Evolutionary conservation across 805 yeast species (phyloP).

Genomic region (Candida gorgasii): DNA sequence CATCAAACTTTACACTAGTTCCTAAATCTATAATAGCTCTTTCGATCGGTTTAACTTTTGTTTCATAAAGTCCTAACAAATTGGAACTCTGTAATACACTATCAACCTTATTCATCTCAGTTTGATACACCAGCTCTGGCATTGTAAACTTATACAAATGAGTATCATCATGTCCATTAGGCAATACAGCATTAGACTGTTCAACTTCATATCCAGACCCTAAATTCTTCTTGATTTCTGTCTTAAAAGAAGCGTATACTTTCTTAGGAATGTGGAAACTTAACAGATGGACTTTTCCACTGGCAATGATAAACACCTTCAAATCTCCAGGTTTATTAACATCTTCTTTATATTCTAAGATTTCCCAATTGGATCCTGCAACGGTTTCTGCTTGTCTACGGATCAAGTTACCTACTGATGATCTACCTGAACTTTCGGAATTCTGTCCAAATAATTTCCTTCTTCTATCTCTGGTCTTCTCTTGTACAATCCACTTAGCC

Average conservation of each 20-base stretch:
- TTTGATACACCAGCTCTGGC: constrained; percentile 62
- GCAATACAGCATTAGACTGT: constrained; percentile 61
- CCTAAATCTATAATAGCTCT: constrained; percentile 83
- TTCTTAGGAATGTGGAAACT: constrained; percentile 73
- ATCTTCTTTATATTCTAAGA: constrained; percentile 66
- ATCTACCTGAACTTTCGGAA: constrained; percentile 51
- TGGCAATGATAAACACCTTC: constrained; percentile 67
- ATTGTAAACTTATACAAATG: constrained; percentile 63
- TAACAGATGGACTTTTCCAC: constrained; percentile 71
- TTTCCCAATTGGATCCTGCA: constrained; percentile 82
- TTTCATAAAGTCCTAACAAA: constrained; percentile 73
- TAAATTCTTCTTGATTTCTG: constrained; percentile 37
- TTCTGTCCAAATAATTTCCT: constrained; percentile 75
- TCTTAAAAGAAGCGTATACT: constrained; percentile 66
- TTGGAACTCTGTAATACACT: constrained; percentile 63
- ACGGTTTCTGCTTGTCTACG: constrained; percentile 77
- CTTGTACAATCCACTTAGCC: constrained; percentile 82
- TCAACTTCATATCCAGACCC: constrained; percentile 58
- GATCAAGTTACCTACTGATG: constrained; percentile 66
- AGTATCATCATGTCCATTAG: constrained; percentile 61
- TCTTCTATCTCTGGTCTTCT: constrained; percentile 70
- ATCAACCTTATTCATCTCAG: constrained; percentile 57
- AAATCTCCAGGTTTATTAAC: constrained; percentile 67
- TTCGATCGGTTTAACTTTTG: constrained; percentile 64
- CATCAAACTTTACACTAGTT: constrained; percentile 65